A percentile compares a stretch with the other conserved stretches of the same genome.
These are phyloP conservation scores for Pseudohyphozyma bogoriensis DNA, from an alignment of 768 basidiomycete species.

Conservation along the genomic window DNA sequence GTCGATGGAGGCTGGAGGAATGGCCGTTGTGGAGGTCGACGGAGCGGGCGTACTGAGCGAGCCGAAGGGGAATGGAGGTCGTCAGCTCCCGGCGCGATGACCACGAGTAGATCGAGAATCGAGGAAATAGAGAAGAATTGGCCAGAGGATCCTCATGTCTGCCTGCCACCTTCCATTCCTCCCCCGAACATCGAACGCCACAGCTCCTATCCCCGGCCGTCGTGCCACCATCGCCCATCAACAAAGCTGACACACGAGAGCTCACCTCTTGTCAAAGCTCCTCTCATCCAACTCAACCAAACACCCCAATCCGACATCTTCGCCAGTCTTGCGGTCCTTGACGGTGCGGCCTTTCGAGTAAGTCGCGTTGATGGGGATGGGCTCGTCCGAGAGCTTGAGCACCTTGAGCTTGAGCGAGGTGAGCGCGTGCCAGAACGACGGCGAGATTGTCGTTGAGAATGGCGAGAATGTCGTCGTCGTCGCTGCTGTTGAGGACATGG, in stretches of 20 bases:
- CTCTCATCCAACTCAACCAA: conserved; percentile 34
- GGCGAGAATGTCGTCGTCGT: no score
- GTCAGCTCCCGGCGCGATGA: no score
- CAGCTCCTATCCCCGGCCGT: no score
- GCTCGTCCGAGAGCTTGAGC: conserved; percentile 65
- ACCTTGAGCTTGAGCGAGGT: conserved; percentile 83
- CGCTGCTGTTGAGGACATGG: no score
- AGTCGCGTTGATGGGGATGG: conserved; percentile 53
- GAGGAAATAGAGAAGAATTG: neutral
- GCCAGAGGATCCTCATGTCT: neutral
- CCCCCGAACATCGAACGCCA: no score
- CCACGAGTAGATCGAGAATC: no score
- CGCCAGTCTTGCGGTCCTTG: conserved; percentile 64
- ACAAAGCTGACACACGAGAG: neutral
- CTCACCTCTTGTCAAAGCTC: conserved; percentile 35
- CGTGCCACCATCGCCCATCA: no score
- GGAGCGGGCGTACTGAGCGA: no score
- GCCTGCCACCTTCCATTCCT: no score
- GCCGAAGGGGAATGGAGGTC: no score
- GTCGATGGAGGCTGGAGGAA: neutral
- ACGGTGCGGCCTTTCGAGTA: conserved; percentile 64
- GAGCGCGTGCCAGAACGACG: conserved; percentile 86
- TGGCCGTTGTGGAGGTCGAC: neutral
- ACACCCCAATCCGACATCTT: conserved; percentile 61
- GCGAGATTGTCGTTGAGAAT: conserved; percentile 74